phyloP scores from a whole-genome alignment of 345 rosid species.

The Carallia pectinifolia region DNA sequence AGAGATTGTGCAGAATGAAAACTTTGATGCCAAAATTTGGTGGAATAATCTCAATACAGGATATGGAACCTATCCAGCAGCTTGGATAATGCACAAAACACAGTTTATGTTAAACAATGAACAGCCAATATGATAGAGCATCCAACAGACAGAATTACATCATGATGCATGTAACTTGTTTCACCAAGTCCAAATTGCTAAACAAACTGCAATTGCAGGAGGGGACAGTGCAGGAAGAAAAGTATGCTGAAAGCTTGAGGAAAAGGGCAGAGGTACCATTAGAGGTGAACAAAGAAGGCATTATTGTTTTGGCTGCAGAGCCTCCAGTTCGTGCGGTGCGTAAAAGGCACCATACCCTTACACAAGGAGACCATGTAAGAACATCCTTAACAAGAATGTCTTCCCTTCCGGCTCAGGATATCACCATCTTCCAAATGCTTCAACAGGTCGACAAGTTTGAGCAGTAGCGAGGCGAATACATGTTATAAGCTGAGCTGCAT shows the following conservation, averaged over 20 bases:
- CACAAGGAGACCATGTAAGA: slow-evolving; percentile 31
- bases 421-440: slow-evolving; percentile 54
- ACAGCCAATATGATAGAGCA: neutral
- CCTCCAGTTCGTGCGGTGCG: slow-evolving; percentile 44
- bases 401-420: slow-evolving; percentile 27
- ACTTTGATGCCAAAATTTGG: no score
- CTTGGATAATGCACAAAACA: no score
- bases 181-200: neutral
- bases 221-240: slow-evolving; percentile 29
- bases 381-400: slow-evolving; percentile 35
- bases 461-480: slow-evolving; percentile 15
- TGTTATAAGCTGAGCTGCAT: neutral
- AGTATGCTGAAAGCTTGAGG: slow-evolving; percentile 23
- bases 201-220: slow-evolving; percentile 21
- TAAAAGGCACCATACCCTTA: slow-evolving; percentile 62
- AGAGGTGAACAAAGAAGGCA: slow-evolving; percentile 24
- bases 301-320: slow-evolving; percentile 8
- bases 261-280: slow-evolving; percentile 29
- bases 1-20: no score
- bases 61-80: no score
- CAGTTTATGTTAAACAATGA: no score
- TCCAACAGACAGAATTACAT: neutral
- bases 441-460: slow-evolving; percentile 44
- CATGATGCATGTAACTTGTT: neutral
- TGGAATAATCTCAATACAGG: no score